A percentile compares a stretch with the other conserved stretches of the same genome.
phyloP scores from a whole-genome alignment of 345 rosid genomes.

The Eucalyptus shirleyi region DNA sequence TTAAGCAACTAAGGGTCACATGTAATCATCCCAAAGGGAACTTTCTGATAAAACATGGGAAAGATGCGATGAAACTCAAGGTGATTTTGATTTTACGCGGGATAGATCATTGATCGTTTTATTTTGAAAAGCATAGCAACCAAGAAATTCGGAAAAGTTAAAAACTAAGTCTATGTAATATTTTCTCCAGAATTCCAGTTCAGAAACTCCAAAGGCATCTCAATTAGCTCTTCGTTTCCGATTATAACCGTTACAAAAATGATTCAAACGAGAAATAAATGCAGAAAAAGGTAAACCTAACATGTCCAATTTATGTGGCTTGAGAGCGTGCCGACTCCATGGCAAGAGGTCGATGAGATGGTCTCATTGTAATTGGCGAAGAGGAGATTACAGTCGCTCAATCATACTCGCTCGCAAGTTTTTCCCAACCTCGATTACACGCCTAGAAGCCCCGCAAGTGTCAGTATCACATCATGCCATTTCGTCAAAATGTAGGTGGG shows the following conservation, averaged over 20 bases:
- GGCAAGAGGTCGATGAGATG: not conserved
- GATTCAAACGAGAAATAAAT: not conserved
- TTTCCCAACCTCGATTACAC: not conserved
- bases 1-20: not conserved
- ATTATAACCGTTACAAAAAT: not conserved
- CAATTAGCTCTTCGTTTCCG: not conserved
- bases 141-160: not conserved
- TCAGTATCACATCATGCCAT: not conserved
- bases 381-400: not conserved
- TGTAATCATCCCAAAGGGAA: not conserved
- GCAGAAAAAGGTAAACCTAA: not conserved
- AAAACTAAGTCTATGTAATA: not conserved
- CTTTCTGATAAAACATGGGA: not conserved
- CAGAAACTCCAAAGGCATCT: not conserved
- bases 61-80: not conserved
- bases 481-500: not conserved
- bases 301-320: not conserved
- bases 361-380: not conserved
- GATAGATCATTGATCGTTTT: not conserved
- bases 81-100: not conserved
- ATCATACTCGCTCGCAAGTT: not conserved
- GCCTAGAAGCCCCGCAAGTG: not conserved
- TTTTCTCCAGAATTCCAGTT: not conserved
- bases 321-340: not conserved
- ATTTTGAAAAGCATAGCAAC: not conserved